Evolutionary conservation across 352 stramenopile genomes (phyloP).

Genomic region (Pythium scleroteichum): DNA sequence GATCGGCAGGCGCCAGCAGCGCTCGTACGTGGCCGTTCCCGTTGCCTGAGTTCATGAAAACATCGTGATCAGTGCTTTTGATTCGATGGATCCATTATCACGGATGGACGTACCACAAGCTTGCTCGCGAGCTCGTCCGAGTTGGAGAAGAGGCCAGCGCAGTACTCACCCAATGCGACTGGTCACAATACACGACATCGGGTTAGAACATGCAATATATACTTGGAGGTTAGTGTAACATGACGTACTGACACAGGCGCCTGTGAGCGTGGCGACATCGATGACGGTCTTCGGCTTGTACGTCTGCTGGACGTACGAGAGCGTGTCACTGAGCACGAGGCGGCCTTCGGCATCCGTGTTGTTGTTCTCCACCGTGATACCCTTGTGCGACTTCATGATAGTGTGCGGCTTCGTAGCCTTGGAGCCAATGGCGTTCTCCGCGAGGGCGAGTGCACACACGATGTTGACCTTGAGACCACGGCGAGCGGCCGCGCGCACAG

Average conservation of each 20-base stretch:
- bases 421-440: slow-evolving; percentile 86
- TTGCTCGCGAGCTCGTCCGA: slow-evolving; percentile 78
- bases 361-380: slow-evolving; percentile 91
- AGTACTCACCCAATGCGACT: slow-evolving; percentile 88
- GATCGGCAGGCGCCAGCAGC: slow-evolving; percentile 89
- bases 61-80: background rate
- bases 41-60: slow-evolving; percentile 32
- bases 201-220: background rate
- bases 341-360: slow-evolving; percentile 93
- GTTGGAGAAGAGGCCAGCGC: slow-evolving; percentile 92
- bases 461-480: slow-evolving; percentile 81
- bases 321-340: slow-evolving; percentile 88
- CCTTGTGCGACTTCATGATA: slow-evolving; percentile 90
- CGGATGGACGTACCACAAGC: slow-evolving; percentile 41
- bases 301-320: slow-evolving; percentile 88
- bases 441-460: slow-evolving; percentile 71
- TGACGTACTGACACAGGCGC: slow-evolving; percentile 76
- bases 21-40: slow-evolving; percentile 71
- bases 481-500: slow-evolving; percentile 70
- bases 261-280: slow-evolving; percentile 93
- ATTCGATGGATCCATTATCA: too few species aligned
- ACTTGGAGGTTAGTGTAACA: background rate
- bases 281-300: slow-evolving; percentile 92
- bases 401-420: slow-evolving; percentile 86
- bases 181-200: slow-evolving; percentile 1